A percentile compares a stretch with the other conserved stretches of the same genome.
Conservation (phyloP, 345 rosid species). For the Draba incana region DNA sequence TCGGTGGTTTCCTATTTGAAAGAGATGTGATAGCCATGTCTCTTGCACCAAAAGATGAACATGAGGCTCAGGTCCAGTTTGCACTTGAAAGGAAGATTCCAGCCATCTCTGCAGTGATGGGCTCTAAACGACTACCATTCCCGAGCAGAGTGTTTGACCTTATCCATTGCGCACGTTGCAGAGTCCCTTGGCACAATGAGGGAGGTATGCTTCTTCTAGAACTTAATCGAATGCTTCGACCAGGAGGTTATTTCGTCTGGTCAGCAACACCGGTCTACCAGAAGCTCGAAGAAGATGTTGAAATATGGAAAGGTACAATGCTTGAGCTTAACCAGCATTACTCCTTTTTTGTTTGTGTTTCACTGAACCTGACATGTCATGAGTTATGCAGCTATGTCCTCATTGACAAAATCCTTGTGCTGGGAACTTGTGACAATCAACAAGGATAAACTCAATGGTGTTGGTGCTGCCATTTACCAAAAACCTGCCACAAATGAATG, state of each 20-base stretch:
- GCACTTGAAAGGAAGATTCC: conserved; percentile 97
- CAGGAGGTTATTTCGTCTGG: conserved; percentile 94
- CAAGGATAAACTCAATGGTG: conserved; percentile 71
- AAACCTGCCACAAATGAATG: conserved; percentile 81
- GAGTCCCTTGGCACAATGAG: conserved; percentile 95
- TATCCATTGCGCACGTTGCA: conserved; percentile 89
- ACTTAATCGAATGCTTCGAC: conserved; percentile 80
- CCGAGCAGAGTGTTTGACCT: conserved; percentile 91
- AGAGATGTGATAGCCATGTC: conserved; percentile 92
- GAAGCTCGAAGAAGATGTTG: conserved; percentile 65
- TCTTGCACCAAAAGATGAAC: conserved; percentile 96
- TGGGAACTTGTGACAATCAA: conserved; percentile 89
- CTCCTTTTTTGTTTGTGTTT: neutral
- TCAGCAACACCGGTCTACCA: conserved; percentile 97
- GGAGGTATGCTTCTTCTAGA: conserved; percentile 85
- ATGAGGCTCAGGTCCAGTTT: conserved; percentile 95
- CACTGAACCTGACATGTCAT: conserved; percentile 24
- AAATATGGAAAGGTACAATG: conserved; percentile 77
- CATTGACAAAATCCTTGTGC: conserved; percentile 74
- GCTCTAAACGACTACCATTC: conserved; percentile 81
- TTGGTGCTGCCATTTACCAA: conserved; percentile 77
- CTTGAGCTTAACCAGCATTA: neutral
- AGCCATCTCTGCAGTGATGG: conserved; percentile 97
- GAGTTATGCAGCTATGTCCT: conserved; percentile 62
- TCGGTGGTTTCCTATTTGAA: conserved; percentile 84